Percentiles rank a stretch among this genome's conserved stretches.
phyloP scores from a whole-genome alignment of 1,139 yeast species.

The Sporopachydermia cereana region DNA sequence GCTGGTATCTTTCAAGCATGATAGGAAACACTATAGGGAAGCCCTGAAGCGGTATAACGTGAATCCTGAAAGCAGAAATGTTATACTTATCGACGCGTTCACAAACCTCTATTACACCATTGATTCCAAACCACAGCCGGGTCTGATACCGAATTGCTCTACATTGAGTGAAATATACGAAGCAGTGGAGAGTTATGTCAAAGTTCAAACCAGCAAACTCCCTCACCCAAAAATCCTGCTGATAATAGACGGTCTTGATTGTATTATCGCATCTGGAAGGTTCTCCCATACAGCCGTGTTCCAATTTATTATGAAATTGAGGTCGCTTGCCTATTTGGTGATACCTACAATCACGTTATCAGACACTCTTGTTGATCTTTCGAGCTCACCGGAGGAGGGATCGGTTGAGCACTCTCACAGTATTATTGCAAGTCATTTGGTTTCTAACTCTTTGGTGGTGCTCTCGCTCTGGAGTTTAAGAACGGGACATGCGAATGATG shows the following conservation, averaged over 20 bases:
- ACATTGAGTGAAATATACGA: constrained; percentile 21
- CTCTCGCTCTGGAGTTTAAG: constrained; percentile 50
- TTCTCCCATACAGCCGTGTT: constrained; percentile 27
- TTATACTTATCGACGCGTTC: constrained; percentile 36
- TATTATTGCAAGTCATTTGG: constrained; percentile 35
- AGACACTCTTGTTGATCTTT: constrained; percentile 29
- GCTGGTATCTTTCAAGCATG: constrained; percentile 34
- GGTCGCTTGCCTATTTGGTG: constrained; percentile 26
- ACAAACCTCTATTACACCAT: constrained; percentile 26
- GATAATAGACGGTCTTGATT: constrained; percentile 39
- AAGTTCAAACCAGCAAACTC: too few relatives aligned
- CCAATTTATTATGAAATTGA: constrained; percentile 27
- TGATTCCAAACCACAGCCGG: constrained; percentile 18
- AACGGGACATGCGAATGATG: constrained; percentile 77
- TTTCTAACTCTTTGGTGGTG: constrained; percentile 39
- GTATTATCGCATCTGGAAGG: constrained; percentile 34
- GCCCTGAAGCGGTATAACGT: constrained; percentile 35
- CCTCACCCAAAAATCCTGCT: constrained; percentile 28
- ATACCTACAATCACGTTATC: constrained; percentile 26
- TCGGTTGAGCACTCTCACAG: constrained; percentile 31
- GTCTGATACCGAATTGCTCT: constrained; percentile 9
- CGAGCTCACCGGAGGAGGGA: constrained; percentile 18
- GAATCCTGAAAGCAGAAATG: constrained; percentile 23
- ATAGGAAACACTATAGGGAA: constrained; percentile 27
- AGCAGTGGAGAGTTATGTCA: constrained; percentile 20